Percentiles rank a stretch among this genome's conserved stretches.
Conservation (phyloP, 2,329 filamentous ascomycete species). For the Ramularia collo-cygni region DNA sequence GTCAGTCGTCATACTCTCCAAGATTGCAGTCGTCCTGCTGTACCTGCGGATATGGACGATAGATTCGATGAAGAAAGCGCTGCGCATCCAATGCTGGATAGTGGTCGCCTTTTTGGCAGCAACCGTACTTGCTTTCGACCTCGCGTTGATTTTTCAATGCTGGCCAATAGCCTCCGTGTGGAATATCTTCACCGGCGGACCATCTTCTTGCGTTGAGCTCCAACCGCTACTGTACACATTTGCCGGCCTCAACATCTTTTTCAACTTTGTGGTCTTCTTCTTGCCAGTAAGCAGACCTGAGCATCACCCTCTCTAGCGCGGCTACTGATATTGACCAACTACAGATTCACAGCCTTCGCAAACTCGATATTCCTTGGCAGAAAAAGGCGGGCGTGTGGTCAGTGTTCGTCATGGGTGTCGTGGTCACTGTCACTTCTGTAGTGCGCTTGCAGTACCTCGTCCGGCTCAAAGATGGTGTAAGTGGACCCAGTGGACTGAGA, state of each 20-base stretch:
- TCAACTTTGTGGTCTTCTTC: conserved; percentile 16
- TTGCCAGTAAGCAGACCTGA: conserved; percentile 5
- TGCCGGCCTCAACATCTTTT: conserved; percentile 13
- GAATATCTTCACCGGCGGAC: conserved; percentile 8
- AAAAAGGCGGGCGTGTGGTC: conserved; percentile 14
- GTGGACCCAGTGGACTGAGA: background rate
- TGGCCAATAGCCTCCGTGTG: conserved; percentile 14
- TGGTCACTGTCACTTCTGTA: conserved; percentile 14
- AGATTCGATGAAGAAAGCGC: conserved; percentile 12
- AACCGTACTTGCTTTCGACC: conserved; percentile 15
- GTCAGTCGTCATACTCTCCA: conserved; percentile 13
- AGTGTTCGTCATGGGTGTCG: conserved; percentile 12
- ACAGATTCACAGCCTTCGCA: conserved; percentile 13
- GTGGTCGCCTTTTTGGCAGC: conserved; percentile 9
- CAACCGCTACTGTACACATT: conserved; percentile 13
- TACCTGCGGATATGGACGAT: conserved; percentile 18
- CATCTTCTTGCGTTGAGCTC: conserved; percentile 10
- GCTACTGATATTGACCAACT: background rate
- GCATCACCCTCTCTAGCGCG: background rate
- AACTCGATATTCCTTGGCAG: conserved; percentile 14
- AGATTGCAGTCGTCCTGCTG: conserved; percentile 14
- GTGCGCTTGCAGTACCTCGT: conserved; percentile 13
- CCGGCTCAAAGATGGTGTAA: conserved; percentile 4
- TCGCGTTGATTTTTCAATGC: conserved; percentile 17
- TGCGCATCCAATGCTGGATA: conserved; percentile 14